Evolutionary conservation across 306 rosid species (phyloP), one percentile per base, ranked within the genome.

Genomic region (Begonia loranthoides): DNA sequence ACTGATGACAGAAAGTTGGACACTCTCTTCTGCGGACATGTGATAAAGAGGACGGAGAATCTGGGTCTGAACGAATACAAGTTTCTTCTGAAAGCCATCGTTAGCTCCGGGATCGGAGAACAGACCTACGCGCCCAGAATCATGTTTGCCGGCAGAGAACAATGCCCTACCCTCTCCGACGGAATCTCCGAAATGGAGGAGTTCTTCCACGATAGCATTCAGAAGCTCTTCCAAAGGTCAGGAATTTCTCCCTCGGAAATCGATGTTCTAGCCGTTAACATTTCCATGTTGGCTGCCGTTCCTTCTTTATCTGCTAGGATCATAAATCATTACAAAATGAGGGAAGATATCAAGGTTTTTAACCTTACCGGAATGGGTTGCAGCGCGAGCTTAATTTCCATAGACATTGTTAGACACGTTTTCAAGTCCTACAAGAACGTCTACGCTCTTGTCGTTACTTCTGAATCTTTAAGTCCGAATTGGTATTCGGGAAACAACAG

Each of bases 301-400:
- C 99, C 99, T 2, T 90, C 99, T 6, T 54, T 90, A 0, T 15
- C 92, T 1, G 65, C 88, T 0, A 45, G 86, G 10, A 82, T 90
- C 50, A 71, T 83, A 9, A 80, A 76, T 66, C 77, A 17, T 47
- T 90, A 78, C 79, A 90, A 82, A 59, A 52, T 90, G 79, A 72
- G 88, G 45, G 63, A 74, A 3, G 82, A 90, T 34, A 24, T 90
- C 4, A 82, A 90, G 71, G 83, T 80, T 13, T 86, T 45, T 52
- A 90, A 85, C 39, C 86, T 90, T 71, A 65, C 76, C 4, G 99
- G 95, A 0, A 90, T 90, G 99, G 99, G 99, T 0, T 90, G 99
- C 56, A 80, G 92, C 17, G 99, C 99, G 0, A 86, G 95, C 66
- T 69, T 90, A 0, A 67, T 90, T 12, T 90, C 99, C 0, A 14